A percentile compares a stretch with the other conserved stretches of the same genome.
Evolutionary conservation across 805 yeast species (phyloP).

Genomic region (Saccharomycodes ludwigii): DNA sequence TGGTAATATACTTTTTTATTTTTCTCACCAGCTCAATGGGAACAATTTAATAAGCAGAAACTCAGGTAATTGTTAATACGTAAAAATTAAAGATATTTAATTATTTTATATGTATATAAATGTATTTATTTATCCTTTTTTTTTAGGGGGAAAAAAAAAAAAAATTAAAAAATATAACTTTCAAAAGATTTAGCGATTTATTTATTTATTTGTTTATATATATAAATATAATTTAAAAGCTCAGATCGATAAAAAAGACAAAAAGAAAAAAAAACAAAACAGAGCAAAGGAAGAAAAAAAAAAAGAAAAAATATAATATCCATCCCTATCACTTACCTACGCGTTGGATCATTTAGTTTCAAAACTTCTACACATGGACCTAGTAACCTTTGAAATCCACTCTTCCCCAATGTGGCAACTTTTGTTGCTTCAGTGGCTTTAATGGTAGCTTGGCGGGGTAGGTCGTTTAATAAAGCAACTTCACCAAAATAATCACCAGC

Average conservation of each 20-base stretch:
- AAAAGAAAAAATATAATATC: no score
- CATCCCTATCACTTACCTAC: no score
- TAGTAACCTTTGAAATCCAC: conserved; percentile 84
- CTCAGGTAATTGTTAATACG: no score
- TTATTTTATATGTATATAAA: neutral
- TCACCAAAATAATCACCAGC: conserved; percentile 96
- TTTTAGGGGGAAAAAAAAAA: neutral
- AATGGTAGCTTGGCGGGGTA: conserved; percentile 91
- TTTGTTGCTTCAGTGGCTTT: conserved; percentile 62
- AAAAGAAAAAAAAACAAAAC: neutral
- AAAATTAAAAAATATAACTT: no score
- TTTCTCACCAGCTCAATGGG: no score
- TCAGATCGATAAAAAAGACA: no score
- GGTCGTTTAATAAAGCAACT: conserved; percentile 80
- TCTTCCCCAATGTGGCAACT: conserved; percentile 85
- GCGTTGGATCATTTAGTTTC: conserved; percentile 75
- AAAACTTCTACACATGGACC: conserved; percentile 91
- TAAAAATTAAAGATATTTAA: neutral
- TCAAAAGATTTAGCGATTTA: no score
- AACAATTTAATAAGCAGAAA: no score
- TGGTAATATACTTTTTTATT: conserved; percentile 7
- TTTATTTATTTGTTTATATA: no score
- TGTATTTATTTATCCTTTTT: neutral
- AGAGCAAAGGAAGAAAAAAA: no score
- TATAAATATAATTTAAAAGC: no score